Conservation (phyloP, 257 asterid species). For the Capsicum baccatum region DNA sequence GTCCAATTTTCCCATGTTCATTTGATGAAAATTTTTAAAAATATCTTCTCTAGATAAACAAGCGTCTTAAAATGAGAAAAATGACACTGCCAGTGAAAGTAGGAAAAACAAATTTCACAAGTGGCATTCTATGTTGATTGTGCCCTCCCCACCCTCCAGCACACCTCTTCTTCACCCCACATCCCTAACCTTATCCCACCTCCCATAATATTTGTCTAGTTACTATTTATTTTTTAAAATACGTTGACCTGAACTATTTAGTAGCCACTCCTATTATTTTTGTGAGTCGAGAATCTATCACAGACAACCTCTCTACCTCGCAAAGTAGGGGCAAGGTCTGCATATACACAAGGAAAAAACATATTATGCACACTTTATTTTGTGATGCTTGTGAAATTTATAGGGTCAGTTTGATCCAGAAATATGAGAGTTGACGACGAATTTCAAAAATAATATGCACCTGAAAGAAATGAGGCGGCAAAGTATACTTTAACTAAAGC, state of each 20-base stretch:
- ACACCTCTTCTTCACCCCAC: background rate
- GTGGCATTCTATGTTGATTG: no score
- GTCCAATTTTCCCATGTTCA: background rate
- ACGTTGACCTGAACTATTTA: no score
- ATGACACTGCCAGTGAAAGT: background rate
- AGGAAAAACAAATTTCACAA: background rate
- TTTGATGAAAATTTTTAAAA: no score
- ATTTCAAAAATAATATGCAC: background rate
- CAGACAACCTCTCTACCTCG: no score
- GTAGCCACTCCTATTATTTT: no score
- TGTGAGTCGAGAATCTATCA: no score
- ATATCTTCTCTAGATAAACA: background rate
- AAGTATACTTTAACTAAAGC: background rate
- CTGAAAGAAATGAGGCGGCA: background rate
- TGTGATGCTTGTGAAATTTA: background rate
- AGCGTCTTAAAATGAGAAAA: background rate
- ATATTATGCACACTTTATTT: background rate
- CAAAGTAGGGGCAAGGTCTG: no score
- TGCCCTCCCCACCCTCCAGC: background rate
- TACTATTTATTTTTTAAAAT: no score
- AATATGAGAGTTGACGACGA: background rate
- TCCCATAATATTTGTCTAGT: background rate
- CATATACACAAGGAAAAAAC: background rate
- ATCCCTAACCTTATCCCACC: background rate
- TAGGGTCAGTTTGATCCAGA: constrained; percentile 6